Percentiles rank a stretch among this genome's conserved stretches.
phyloP scores from a whole-genome alignment of 148 eudicot genomes.

The Selenicereus undatus region DNA sequence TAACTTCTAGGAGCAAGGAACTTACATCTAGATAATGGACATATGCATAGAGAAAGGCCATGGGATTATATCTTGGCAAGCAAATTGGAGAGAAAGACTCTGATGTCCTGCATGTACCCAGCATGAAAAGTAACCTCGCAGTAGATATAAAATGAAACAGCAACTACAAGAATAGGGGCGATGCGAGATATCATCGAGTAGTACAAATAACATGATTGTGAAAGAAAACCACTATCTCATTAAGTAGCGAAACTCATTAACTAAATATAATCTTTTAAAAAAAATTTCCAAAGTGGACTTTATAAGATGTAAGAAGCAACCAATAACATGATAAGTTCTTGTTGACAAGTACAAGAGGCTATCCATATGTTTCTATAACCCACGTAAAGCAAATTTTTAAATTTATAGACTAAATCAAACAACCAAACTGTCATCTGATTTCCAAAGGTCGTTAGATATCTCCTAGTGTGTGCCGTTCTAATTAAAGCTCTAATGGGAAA shows the following conservation, averaged over 20 bases:
- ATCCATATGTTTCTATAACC: neutral
- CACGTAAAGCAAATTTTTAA: neutral
- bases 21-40: constrained; percentile 93
- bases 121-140: constrained; percentile 11
- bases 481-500: neutral
- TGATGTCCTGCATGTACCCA: constrained; percentile 77
- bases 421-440: neutral
- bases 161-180: neutral
- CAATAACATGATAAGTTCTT: neutral
- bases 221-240: constrained; percentile 6
- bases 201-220: neutral
- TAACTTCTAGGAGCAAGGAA: constrained; percentile 16
- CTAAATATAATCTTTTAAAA: neutral
- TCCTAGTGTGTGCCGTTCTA: neutral
- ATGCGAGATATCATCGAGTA: neutral
- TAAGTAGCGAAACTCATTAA: neutral
- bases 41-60: constrained; percentile 94
- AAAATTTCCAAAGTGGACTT: neutral
- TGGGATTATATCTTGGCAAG: constrained; percentile 95
- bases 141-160: neutral
- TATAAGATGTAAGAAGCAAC: neutral
- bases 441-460: neutral
- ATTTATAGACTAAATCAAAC: neutral
- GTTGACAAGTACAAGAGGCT: neutral
- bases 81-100: constrained; percentile 98